Base-by-base conservation (phyloP, 169 alveolate species). In the Plasmodium yoelii region DNA sequence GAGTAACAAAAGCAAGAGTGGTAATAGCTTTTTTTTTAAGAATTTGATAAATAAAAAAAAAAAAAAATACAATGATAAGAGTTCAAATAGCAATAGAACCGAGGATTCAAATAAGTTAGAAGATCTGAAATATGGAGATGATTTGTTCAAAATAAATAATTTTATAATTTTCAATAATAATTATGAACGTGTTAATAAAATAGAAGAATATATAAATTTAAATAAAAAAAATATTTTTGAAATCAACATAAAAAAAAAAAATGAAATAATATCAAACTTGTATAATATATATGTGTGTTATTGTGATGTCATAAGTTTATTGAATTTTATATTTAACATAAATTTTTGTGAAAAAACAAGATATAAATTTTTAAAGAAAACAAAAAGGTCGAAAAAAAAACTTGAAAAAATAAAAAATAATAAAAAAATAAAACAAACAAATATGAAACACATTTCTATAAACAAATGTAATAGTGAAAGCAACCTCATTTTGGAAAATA, bases 261-360 rank as follows among this genome's bases (percentile, higher is more conserved):
- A 72, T 18, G 91, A 84, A 44, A 84, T 84, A 15, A 18, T 46
- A 51, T 57, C 39, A 18, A 51, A 18, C 39, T 19, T 84, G 7
- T 49, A 68, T 46, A 39, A 56, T 34, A 55, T 84, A 5, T 59
- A 68, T 64, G 15, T 57, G 24, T 60, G 15, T 0, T 70, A 84
- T 49, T 56, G 46, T 19, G 67, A 84, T 15, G 70, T 69, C 34
- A 51, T 67, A 1, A 68, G 56, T 47, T 59, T 84, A 22, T 55
- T 68, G 22, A 68, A 49, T 7, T 84, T 84, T 49, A 72, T 68
- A 0, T 84, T 84, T 12, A 26, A 64, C 5, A 34, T 84, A 19
- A 67, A 84, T 57, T 67, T 84, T 69, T 19, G 47, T 64, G 87
- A 87, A 22, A 69, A 65, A 18, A 87, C 92, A 7, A 55, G 15